These are phyloP conservation scores for Limonomyces culmigenus DNA, from an alignment of 1,284 basidiomycete species.

Conservation along the genomic window DNA sequence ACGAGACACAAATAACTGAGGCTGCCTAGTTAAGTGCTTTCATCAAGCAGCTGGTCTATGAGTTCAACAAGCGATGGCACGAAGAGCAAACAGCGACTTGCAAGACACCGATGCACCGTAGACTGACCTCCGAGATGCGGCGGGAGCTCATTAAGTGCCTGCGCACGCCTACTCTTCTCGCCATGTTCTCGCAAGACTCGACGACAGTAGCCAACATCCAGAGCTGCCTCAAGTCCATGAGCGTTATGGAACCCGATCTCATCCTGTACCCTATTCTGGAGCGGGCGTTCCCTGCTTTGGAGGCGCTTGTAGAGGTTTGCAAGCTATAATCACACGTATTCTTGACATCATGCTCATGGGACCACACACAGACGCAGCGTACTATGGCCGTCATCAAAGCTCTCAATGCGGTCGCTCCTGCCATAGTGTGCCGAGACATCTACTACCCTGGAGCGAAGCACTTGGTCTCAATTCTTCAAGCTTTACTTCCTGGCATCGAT, in stretches of 20 bases:
- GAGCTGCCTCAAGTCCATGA: constrained; percentile 58
- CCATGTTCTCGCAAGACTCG: constrained; percentile 79
- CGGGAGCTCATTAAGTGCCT: constrained; percentile 75
- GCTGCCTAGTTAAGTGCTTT: constrained; percentile 52
- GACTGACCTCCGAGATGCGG: constrained; percentile 69
- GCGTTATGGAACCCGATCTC: constrained; percentile 76
- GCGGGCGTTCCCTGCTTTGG: constrained; percentile 72
- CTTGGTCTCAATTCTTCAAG: constrained; percentile 67
- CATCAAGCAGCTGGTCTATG: constrained; percentile 74
- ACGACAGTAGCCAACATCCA: constrained; percentile 50
- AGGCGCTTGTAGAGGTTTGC: constrained; percentile 80
- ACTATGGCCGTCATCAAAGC: constrained; percentile 81
- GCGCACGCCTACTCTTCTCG: constrained; percentile 69
- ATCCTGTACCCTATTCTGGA: constrained; percentile 78
- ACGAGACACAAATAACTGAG: neutral
- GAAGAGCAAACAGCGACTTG: constrained; percentile 71
- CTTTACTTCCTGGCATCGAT: constrained; percentile 81
- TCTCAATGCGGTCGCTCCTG: constrained; percentile 63
- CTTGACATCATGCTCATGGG: neutral
- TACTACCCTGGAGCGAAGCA: constrained; percentile 73
- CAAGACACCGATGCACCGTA: constrained; percentile 69
- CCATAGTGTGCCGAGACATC: constrained; percentile 62
- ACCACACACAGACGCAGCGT: constrained; percentile 49
- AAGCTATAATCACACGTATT: constrained; percentile 17
- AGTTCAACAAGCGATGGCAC: constrained; percentile 78